Evolutionary conservation across 1,284 basidiomycete species (phyloP).

Genomic region (Ganoderma meredithae): DNA sequence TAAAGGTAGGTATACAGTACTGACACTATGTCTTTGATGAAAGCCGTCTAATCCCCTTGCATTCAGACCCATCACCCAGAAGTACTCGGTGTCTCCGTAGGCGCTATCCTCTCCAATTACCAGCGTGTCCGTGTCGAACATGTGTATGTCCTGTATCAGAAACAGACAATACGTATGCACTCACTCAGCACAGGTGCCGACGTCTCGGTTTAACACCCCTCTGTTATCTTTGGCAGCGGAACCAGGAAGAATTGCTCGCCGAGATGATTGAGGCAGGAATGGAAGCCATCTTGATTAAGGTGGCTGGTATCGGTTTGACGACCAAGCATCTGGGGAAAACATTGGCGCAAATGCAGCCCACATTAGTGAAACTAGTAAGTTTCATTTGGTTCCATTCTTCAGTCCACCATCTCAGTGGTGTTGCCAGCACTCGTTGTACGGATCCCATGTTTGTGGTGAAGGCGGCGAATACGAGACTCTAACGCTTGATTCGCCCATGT

Average conservation of each 20-base stretch:
- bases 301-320: constrained; percentile 92
- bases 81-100: constrained; percentile 89
- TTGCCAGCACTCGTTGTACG: constrained; percentile 79
- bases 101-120: constrained; percentile 97
- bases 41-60: background rate
- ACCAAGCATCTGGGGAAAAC: constrained; percentile 83
- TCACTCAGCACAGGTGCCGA: constrained; percentile 62
- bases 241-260: constrained; percentile 83
- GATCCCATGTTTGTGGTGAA: constrained; percentile 95
- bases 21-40: background rate
- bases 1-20: constrained; percentile 66
- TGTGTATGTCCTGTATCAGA: constrained; percentile 64
- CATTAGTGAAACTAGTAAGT: constrained; percentile 76
- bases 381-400: background rate
- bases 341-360: constrained; percentile 79
- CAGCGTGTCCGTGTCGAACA: constrained; percentile 98
- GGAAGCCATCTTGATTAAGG: constrained; percentile 91
- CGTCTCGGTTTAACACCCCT: constrained; percentile 86
- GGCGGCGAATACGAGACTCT: constrained; percentile 98
- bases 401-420: background rate
- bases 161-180: background rate
- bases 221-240: constrained; percentile 94
- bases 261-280: constrained; percentile 89
- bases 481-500: constrained; percentile 90
- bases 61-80: constrained; percentile 80